phyloP scores from a whole-genome alignment of 2,329 filamentous ascomycete species.

The Cytospora leucostoma region DNA sequence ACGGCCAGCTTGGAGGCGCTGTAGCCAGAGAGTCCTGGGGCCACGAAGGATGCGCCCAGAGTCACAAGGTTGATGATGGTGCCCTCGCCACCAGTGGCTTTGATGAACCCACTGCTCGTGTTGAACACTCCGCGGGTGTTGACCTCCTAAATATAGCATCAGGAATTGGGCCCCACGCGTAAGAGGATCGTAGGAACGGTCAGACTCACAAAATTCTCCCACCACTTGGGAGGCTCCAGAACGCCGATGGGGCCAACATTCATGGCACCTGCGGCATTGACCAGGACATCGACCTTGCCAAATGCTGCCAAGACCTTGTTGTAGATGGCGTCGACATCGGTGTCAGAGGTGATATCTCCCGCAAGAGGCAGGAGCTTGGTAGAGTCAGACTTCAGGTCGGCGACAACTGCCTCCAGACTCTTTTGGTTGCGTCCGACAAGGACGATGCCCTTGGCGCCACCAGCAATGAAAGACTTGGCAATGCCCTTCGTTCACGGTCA shows the following conservation, averaged over 20 bases:
- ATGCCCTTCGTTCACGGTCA: slow-evolving; percentile 21
- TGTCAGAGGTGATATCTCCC: neutral
- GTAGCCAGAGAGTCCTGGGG: slow-evolving; percentile 32
- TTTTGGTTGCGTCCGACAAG: slow-evolving; percentile 34
- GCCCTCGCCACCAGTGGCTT: slow-evolving; percentile 30
- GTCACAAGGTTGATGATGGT: slow-evolving; percentile 34
- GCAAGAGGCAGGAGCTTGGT: neutral
- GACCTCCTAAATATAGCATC: slow-evolving; percentile 29
- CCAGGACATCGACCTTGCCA: slow-evolving; percentile 32
- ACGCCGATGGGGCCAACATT: slow-evolving; percentile 27
- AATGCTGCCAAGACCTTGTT: slow-evolving; percentile 29
- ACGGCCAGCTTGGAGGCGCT: slow-evolving; percentile 30
- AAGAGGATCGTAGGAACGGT: neutral
- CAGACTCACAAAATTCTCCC: slow-evolving; percentile 23
- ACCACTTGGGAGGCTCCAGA: slow-evolving; percentile 29
- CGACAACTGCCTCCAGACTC: slow-evolving; percentile 5
- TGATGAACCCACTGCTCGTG: slow-evolving; percentile 31
- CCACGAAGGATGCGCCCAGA: slow-evolving; percentile 30
- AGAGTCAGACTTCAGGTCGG: neutral
- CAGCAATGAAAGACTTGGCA: slow-evolving; percentile 32
- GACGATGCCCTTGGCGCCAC: slow-evolving; percentile 35
- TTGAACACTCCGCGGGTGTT: slow-evolving; percentile 34
- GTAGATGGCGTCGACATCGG: slow-evolving; percentile 27
- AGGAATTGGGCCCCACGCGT: neutral
- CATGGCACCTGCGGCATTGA: slow-evolving; percentile 32